These are phyloP conservation scores for Durio zibethinus DNA, from an alignment of 345 rosid species.

Conservation along the genomic window DNA sequence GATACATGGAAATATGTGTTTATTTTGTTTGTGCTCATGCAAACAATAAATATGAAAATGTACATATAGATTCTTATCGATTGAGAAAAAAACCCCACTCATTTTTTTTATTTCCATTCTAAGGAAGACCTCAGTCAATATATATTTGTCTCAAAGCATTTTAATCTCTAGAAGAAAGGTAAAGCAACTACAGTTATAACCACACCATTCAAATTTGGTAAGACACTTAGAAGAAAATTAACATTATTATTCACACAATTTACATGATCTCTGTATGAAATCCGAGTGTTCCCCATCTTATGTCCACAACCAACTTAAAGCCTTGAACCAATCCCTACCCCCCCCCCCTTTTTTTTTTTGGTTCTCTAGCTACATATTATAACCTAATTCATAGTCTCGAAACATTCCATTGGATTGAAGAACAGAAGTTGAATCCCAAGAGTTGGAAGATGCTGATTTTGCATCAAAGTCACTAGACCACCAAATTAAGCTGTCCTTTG, in stretches of 20 bases:
- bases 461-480: conserved; percentile 65
- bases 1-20: not conserved
- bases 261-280: conserved; percentile 32
- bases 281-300: conserved; percentile 14
- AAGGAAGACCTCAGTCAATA: not conserved
- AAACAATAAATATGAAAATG: not conserved
- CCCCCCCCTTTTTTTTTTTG: not conserved
- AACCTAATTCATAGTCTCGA: conserved; percentile 58
- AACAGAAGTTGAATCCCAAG: conserved; percentile 60
- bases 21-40: not conserved
- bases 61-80: not conserved
- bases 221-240: conserved; percentile 8
- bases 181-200: not conserved
- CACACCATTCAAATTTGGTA: not conserved
- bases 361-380: conserved; percentile 35
- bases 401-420: conserved; percentile 52
- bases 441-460: conserved; percentile 51
- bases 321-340: conserved; percentile 2
- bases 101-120: not conserved
- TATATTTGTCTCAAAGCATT: not conserved
- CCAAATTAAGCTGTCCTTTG: conserved; percentile 49
- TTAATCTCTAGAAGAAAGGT: not conserved
- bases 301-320: conserved; percentile 16
- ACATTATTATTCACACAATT: conserved; percentile 58
- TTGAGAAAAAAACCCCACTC: not conserved